These are phyloP conservation scores for Penicillium cosmopolitanum DNA, from an alignment of 495 filamentous ascomycete species.

Conservation along the genomic window DNA sequence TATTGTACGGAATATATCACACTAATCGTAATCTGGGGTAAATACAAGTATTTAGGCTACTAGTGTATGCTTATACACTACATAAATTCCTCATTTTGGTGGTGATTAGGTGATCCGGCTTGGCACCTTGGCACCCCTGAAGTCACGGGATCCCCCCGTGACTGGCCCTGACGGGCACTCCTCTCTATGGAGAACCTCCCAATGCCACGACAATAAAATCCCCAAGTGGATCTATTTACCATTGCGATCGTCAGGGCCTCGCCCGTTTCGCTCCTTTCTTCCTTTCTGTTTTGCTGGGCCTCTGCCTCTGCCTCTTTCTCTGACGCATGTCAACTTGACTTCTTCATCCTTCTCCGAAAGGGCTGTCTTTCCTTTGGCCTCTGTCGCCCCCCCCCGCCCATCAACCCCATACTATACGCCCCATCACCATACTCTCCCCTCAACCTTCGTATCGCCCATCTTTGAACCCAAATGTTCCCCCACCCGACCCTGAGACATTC, in stretches of 20 bases:
- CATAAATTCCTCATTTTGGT: no score
- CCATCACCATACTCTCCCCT: conserved; percentile 10
- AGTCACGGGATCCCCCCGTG: not conserved
- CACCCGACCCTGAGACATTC: not conserved
- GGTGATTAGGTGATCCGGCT: conserved; percentile 1
- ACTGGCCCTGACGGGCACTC: not conserved
- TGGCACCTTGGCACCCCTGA: not conserved
- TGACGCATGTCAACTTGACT: conserved; percentile 7
- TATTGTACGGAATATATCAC: no score
- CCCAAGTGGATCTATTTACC: conserved; percentile 6
- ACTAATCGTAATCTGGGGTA: no score
- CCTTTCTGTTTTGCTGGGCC: not conserved
- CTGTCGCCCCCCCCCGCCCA: conserved; percentile 13
- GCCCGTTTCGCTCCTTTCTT: conserved; percentile 31
- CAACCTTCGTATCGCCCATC: not conserved
- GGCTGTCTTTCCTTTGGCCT: conserved; percentile 49
- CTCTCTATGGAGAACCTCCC: not conserved
- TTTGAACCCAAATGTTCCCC: conserved; percentile 15
- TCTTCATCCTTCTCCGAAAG: conserved; percentile 14
- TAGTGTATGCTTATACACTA: no score
- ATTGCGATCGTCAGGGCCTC: conserved; percentile 39
- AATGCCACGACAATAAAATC: not conserved
- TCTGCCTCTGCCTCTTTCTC: conserved; percentile 1
- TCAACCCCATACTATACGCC: conserved; percentile 17
- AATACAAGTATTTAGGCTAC: no score